Evolutionary conservation across 1,284 basidiomycete species (phyloP).

Genomic region (Tilletiaria anomala): DNA sequence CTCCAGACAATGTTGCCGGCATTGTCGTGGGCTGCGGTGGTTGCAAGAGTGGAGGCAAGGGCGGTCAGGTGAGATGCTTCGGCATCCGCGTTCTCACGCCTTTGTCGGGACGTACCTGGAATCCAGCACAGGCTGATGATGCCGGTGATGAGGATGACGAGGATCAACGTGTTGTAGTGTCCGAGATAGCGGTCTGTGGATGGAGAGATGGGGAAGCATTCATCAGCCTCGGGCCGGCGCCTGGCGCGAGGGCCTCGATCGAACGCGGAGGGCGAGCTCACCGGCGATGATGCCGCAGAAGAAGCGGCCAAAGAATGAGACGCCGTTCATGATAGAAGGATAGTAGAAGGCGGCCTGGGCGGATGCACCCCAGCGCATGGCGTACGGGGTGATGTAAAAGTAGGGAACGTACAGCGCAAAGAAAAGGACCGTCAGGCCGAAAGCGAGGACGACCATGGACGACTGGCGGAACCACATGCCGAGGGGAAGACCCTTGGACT

Average conservation of each 20-base stretch:
- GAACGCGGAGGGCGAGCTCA: not conserved
- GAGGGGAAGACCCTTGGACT: not conserved
- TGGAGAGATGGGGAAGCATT: no score
- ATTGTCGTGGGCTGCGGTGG: not conserved
- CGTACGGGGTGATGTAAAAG: constrained; percentile 5
- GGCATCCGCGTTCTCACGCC: not conserved
- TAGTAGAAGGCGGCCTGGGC: constrained; percentile 3
- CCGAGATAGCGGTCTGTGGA: no score
- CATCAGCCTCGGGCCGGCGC: no score
- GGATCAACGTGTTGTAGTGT: constrained; percentile 1
- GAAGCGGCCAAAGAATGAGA: constrained; percentile 4
- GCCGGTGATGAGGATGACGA: not conserved
- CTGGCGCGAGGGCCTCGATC: not conserved
- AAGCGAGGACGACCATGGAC: not conserved
- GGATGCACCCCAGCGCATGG: constrained; percentile 1
- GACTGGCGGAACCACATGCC: not conserved
- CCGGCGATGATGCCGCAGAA: no score
- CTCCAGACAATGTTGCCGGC: constrained; percentile 1
- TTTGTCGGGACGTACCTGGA: not conserved
- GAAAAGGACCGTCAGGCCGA: constrained; percentile 1
- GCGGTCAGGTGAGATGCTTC: not conserved
- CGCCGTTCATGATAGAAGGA: constrained; percentile 4
- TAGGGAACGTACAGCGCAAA: constrained; percentile 2
- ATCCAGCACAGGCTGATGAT: not conserved
- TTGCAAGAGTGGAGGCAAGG: not conserved